A percentile compares a stretch with the other conserved stretches of the same genome.
These are phyloP conservation scores for Castanospermum australe DNA, from an alignment of 306 rosid species.

Conservation along the genomic window DNA sequence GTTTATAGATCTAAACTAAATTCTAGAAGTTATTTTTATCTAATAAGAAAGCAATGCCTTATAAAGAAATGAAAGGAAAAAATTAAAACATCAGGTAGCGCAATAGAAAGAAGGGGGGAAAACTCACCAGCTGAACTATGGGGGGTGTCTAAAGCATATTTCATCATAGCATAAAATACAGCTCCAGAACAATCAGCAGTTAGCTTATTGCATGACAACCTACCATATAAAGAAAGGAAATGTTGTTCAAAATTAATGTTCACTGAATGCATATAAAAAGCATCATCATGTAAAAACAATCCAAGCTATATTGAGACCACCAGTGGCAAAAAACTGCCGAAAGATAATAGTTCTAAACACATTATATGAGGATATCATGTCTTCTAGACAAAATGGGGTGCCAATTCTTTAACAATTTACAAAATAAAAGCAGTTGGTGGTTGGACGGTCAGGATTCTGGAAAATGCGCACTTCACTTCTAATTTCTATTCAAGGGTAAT, in stretches of 20 bases:
- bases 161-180: conserved; percentile 81
- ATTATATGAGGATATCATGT: not conserved
- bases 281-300: conserved; percentile 19
- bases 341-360: not conserved
- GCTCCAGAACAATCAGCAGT: conserved; percentile 95
- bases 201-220: conserved; percentile 82
- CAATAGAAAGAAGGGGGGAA: conserved; percentile 6
- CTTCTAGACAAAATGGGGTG: conserved; percentile 1
- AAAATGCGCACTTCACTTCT: not conserved
- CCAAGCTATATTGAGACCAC: conserved; percentile 5
- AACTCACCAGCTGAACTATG: conserved; percentile 67
- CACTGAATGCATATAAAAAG: conserved; percentile 8
- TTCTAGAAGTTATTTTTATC: not conserved
- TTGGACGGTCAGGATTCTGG: not conserved
- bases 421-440: not conserved
- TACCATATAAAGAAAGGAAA: conserved; percentile 33
- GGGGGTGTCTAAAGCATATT: conserved; percentile 60
- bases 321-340: conserved; percentile 4
- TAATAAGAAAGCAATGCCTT: conserved; percentile 5
- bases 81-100: not conserved
- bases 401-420: conserved; percentile 1
- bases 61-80: not conserved
- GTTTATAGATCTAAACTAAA: not conserved
- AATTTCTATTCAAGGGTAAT: not conserved
- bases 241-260: not conserved